Percentiles rank a stretch among this genome's conserved stretches.
These are phyloP conservation scores for Tarenaya hassleriana DNA, from an alignment of 345 rosid genomes.

Conservation along the genomic window DNA sequence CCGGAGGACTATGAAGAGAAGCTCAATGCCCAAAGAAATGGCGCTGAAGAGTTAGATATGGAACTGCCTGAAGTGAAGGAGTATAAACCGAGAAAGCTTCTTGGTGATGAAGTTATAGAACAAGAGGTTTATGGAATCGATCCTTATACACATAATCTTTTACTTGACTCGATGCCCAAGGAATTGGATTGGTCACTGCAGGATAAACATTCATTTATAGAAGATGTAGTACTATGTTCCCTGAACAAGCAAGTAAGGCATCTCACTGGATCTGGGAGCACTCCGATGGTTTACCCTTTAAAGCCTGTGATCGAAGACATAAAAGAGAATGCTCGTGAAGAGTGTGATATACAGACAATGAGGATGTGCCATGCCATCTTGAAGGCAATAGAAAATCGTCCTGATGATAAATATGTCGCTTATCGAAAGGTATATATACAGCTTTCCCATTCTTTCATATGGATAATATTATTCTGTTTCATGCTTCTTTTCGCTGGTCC, in stretches of 20 bases:
- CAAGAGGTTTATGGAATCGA: constrained; percentile 99
- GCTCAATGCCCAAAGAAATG: constrained; percentile 80
- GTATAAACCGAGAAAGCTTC: constrained; percentile 84
- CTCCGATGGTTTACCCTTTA: constrained; percentile 84
- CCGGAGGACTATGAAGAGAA: constrained; percentile 96
- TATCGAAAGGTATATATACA: constrained; percentile 95
- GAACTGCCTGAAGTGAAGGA: constrained; percentile 99
- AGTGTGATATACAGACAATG: constrained; percentile 53
- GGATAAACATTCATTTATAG: constrained; percentile 81
- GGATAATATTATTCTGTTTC: not conserved
- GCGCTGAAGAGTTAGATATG: constrained; percentile 92
- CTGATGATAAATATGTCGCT: constrained; percentile 91
- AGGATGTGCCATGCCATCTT: constrained; percentile 73
- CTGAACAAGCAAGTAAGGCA: constrained; percentile 79
- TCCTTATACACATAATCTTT: constrained; percentile 93
- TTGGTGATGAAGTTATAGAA: constrained; percentile 85
- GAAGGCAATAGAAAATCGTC: constrained; percentile 80
- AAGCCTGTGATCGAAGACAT: constrained; percentile 83
- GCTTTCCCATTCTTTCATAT: constrained; percentile 9
- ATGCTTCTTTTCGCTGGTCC: constrained; percentile 21
- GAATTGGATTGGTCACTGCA: constrained; percentile 69
- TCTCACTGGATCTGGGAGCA: constrained; percentile 81
- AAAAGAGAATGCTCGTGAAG: constrained; percentile 58
- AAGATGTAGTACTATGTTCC: constrained; percentile 75
- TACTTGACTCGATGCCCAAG: constrained; percentile 97